Conservation (phyloP, 441 rosid species). For the Rhodomyrtus psidioides region DNA sequence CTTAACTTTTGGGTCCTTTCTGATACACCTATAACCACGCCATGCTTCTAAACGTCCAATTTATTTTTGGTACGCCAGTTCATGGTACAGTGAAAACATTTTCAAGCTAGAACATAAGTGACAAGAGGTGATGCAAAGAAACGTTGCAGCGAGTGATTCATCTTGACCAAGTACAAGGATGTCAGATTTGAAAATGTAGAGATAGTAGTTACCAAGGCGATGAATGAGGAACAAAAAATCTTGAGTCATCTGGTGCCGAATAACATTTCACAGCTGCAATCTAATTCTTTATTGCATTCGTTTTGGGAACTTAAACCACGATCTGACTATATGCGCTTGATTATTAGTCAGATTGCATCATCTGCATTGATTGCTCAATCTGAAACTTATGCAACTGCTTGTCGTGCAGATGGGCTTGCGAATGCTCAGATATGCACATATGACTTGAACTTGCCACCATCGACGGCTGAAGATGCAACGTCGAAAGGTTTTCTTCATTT, state of each 20-base stretch:
- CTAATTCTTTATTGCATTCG: neutral
- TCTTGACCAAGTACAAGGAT: neutral
- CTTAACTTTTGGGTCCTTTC: neutral
- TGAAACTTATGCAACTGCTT: neutral
- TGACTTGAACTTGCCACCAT: slow-evolving; percentile 29
- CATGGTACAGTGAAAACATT: neutral
- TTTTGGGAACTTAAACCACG: neutral
- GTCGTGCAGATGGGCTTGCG: slow-evolving; percentile 21
- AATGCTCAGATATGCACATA: slow-evolving; percentile 7
- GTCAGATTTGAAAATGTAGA: neutral
- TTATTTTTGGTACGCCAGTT: neutral
- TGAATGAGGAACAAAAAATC: neutral
- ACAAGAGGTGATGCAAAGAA: neutral
- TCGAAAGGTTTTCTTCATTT: slow-evolving; percentile 14
- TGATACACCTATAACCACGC: neutral
- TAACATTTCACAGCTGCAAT: neutral
- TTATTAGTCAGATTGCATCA: neutral
- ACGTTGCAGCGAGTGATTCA: neutral
- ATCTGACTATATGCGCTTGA: neutral
- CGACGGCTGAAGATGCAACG: slow-evolving; percentile 13
- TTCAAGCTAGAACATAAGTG: neutral
- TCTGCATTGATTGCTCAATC: neutral
- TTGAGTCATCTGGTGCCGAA: rapidly evolving
- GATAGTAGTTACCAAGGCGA: neutral
- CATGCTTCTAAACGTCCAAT: neutral